These are phyloP conservation scores for Camellia lanceoleosa DNA, from an alignment of 148 eudicot species.

Conservation along the genomic window DNA sequence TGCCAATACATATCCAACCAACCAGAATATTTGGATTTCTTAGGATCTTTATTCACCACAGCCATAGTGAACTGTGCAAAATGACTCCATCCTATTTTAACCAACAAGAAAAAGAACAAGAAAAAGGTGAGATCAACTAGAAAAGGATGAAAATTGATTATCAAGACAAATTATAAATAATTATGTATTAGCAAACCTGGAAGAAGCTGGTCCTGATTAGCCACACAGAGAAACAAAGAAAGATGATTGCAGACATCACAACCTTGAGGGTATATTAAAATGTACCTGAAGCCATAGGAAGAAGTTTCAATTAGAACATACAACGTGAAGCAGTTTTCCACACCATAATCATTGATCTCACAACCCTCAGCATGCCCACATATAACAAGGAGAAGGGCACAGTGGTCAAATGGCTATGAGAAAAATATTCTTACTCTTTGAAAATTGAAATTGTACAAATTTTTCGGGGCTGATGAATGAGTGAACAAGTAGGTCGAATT, in stretches of 20 bases:
- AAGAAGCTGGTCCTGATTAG: slow-evolving; percentile 90
- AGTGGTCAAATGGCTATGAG: too few relatives aligned
- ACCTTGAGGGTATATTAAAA: slow-evolving; percentile 91
- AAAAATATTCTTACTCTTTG: too few relatives aligned
- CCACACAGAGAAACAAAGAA: slow-evolving; percentile 88
- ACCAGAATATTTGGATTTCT: slow-evolving; percentile 92
- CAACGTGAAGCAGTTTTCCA: not conserved
- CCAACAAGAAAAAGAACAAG: not conserved
- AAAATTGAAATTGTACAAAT: too few relatives aligned
- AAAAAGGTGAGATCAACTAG: not conserved
- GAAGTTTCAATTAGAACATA: not conserved
- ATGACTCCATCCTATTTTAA: slow-evolving; percentile 82
- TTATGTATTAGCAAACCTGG: slow-evolving; percentile 53
- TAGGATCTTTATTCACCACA: slow-evolving; percentile 87
- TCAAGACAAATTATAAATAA: not conserved
- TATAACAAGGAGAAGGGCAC: not conserved
- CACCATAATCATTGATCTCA: not conserved
- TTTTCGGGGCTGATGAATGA: too few relatives aligned
- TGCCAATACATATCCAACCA: slow-evolving; percentile 12
- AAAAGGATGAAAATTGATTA: not conserved
- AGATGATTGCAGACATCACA: slow-evolving; percentile 95
- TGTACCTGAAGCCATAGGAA: slow-evolving; percentile 59
- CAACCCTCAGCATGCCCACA: not conserved
- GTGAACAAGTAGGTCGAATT: not conserved
- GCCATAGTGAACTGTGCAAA: slow-evolving; percentile 95